These are phyloP conservation scores for Aureobasidium vineae DNA, from an alignment of 2,329 filamentous ascomycete genomes.

Conservation along the genomic window DNA sequence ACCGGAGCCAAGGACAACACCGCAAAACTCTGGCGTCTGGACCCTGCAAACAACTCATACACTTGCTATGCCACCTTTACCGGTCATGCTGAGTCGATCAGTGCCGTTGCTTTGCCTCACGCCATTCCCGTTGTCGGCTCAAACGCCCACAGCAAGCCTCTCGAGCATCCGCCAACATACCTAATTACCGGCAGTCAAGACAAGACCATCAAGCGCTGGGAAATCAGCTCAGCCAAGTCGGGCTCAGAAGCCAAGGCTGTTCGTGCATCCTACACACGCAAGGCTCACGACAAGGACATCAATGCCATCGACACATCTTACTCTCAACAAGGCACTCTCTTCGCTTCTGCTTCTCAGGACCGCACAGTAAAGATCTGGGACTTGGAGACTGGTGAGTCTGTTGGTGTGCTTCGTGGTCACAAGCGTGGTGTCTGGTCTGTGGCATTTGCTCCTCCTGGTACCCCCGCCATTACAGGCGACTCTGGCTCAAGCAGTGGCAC, in stretches of 20 bases:
- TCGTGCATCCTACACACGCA: slow-evolving; percentile 77
- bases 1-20: slow-evolving; percentile 98
- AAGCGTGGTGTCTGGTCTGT: slow-evolving; percentile 96
- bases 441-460: slow-evolving; percentile 77
- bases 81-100: slow-evolving; percentile 90
- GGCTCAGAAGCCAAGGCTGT: slow-evolving; percentile 49
- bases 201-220: slow-evolving; percentile 92
- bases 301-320: slow-evolving; percentile 76
- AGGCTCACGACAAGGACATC: slow-evolving; percentile 98
- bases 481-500: slow-evolving; percentile 60
- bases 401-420: slow-evolving; percentile 89
- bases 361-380: slow-evolving; percentile 98
- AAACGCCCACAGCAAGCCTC: slow-evolving; percentile 67
- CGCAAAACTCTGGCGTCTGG: slow-evolving; percentile 84
- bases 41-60: slow-evolving; percentile 70
- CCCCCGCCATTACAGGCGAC: slow-evolving; percentile 70
- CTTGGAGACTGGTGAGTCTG: slow-evolving; percentile 79
- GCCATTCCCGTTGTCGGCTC: slow-evolving; percentile 65
- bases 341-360: slow-evolving; percentile 95
- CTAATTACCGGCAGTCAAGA: slow-evolving; percentile 92
- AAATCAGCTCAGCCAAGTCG: slow-evolving; percentile 59
- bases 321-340: slow-evolving; percentile 70
- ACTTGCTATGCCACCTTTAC: slow-evolving; percentile 79
- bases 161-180: slow-evolving; percentile 77
- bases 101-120: slow-evolving; percentile 81